Evolutionary conservation across 495 filamentous ascomycete genomes (phyloP).

Genomic region (Bacidia gigantensis): DNA sequence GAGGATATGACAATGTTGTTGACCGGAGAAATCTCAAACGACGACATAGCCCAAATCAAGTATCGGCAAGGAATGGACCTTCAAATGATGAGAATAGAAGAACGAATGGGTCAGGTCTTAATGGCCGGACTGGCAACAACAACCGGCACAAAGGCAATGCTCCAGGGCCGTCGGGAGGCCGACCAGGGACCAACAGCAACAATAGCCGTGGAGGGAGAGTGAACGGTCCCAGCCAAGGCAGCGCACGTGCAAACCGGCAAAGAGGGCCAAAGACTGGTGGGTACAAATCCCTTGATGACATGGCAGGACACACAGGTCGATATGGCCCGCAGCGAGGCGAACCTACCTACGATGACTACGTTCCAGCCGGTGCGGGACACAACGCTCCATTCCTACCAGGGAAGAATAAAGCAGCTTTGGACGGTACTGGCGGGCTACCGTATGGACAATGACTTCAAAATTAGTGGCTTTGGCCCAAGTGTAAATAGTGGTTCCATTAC

Average conservation of each 20-base stretch:
- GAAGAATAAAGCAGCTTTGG: constrained; percentile 11
- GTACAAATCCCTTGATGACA: constrained; percentile 36
- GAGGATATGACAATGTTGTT: constrained; percentile 43
- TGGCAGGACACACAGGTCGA: constrained; percentile 16
- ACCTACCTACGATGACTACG: constrained; percentile 20
- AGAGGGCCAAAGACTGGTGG: constrained; percentile 10
- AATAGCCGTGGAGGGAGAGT: constrained; percentile 31
- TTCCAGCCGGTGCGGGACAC: constrained; percentile 18
- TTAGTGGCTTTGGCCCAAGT: neutral
- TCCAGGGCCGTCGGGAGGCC: constrained; percentile 16
- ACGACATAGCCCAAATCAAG: constrained; percentile 26
- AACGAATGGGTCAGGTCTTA: constrained; percentile 2
- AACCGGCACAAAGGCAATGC: constrained; percentile 20
- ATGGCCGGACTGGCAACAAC: constrained; percentile 23
- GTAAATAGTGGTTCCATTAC: no score
- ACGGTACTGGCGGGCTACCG: constrained; percentile 21
- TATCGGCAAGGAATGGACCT: constrained; percentile 10
- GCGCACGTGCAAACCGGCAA: constrained; percentile 25
- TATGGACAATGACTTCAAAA: constrained; percentile 12
- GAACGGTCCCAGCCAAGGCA: constrained; percentile 30
- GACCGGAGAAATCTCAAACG: constrained; percentile 43
- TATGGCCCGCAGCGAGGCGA: constrained; percentile 16
- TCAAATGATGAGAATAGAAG: constrained; percentile 18
- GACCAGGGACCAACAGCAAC: constrained; percentile 33
- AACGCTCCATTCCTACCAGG: constrained; percentile 12